Base-by-base conservation (phyloP, 352 stramenopile genomes). In the Phytophthora hibernalis region DNA sequence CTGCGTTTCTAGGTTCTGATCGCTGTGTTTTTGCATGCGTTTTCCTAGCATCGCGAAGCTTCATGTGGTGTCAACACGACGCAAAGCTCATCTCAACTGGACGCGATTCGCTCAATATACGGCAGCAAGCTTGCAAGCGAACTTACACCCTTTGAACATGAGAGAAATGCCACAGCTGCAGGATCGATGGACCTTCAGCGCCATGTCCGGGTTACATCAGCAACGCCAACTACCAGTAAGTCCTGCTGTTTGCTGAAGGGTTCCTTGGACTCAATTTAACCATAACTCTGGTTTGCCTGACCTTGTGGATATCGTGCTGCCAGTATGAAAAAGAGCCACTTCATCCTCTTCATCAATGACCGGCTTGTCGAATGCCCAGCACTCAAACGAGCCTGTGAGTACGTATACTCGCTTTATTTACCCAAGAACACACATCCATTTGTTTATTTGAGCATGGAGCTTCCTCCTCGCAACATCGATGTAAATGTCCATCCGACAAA, bases 401-500 rank as follows among this genome's bases (percentile, higher is more conserved):
- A 95, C 42, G 84, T 98, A 3, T 99, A 99, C 79, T 83, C 82
- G 40, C 80, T 98, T 30, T 97, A 98, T 70, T 66, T 98, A 24
- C 96, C 96, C 6, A 98, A 97, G 74, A 87, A 92, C 66, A 93
- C 80, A 3, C 96, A 98, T 68, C 96, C 97, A n/a, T 99, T 99
- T 76, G 74, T 99, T 31, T 99, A 99, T 80, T 73, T 99, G n/a
- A 92, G 87, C n/a, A 77, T 99, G 28, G 74, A 94, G 49, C 87
- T 99, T 20, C 97, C 97, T 3, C 78, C 91, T 7, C 73, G 81
- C 22, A 94, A 98, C 64, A 79, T 99, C 2, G 98, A 99, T 79
- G 98, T 99, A 20, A 99, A 99, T 71, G 96, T 99, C 2, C 98
- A 99, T 73, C 98, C 98, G 13, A 99, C 97, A 15, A 99, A 99